Percentiles rank a stretch among this genome's conserved stretches.
phyloP scores from a whole-genome alignment of 768 basidiomycete species.

The Exidia glandulosa region DNA sequence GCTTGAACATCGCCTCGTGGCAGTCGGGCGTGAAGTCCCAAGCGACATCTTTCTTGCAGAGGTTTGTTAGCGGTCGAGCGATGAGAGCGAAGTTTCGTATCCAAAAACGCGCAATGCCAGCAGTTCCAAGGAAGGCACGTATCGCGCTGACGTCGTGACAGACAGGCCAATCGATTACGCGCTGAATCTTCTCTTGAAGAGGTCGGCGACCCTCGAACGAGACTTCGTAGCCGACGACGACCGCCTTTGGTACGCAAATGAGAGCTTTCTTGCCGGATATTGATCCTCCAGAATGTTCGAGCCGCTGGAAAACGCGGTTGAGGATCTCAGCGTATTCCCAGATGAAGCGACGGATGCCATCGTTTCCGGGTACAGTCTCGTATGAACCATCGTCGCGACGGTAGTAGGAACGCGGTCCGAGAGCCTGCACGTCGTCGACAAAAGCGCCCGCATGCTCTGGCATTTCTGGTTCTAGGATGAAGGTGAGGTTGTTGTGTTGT shows the following conservation, averaged over 20 bases:
- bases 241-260: constrained; percentile 16
- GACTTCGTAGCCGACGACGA: constrained; percentile 28
- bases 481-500: constrained; percentile 23
- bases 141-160: constrained; percentile 12
- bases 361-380: constrained; percentile 27
- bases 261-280: constrained; percentile 26
- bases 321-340: constrained; percentile 28
- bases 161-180: constrained; percentile 15
- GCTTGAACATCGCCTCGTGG: constrained; percentile 16
- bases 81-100: constrained; percentile 14
- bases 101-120: constrained; percentile 11
- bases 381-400: constrained; percentile 13
- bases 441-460: constrained; percentile 25
- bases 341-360: constrained; percentile 24
- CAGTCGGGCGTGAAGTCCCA: constrained; percentile 21
- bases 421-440: constrained; percentile 28
- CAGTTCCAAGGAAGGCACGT: constrained; percentile 15
- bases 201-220: constrained; percentile 23
- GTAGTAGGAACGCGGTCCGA: constrained; percentile 25
- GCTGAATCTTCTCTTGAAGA: constrained; percentile 15
- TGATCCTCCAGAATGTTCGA: constrained; percentile 26
- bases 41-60: constrained; percentile 13
- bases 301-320: constrained; percentile 25
- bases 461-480: constrained; percentile 30
- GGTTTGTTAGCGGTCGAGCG: constrained; percentile 9